A percentile compares a stretch with the other conserved stretches of the same genome.
phyloP scores from a whole-genome alignment of 1,284 basidiomycete species.

The Naganishia liquefaciens region DNA sequence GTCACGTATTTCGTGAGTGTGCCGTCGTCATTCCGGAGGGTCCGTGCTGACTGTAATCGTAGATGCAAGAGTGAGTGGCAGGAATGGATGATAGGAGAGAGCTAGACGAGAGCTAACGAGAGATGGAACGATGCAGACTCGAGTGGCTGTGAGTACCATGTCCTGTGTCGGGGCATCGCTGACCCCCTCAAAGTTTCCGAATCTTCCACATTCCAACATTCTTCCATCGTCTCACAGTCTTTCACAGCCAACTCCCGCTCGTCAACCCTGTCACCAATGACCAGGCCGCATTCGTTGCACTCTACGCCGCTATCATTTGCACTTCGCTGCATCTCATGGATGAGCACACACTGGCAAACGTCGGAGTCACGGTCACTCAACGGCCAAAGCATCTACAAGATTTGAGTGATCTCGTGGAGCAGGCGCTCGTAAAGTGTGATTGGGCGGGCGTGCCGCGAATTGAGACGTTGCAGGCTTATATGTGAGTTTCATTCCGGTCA shows the following conservation, averaged over 20 bases:
- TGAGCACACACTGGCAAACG: constrained; percentile 40
- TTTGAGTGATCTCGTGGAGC: constrained; percentile 29
- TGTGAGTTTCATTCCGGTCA: no score
- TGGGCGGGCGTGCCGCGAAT: constrained; percentile 40
- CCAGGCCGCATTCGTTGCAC: constrained; percentile 35
- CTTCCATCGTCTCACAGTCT: constrained; percentile 32
- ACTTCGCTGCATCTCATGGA: constrained; percentile 40
- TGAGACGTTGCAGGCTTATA: constrained; percentile 36
- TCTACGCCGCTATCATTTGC: constrained; percentile 37
- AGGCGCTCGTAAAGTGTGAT: constrained; percentile 37
- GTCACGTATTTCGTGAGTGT: constrained; percentile 21
- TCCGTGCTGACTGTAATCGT: not conserved
- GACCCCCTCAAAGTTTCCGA: constrained; percentile 23
- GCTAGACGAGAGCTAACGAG: no score
- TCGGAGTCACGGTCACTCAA: constrained; percentile 39
- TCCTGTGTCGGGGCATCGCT: not conserved
- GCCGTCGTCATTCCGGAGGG: not conserved
- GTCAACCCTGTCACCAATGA: constrained; percentile 34
- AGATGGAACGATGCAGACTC: not conserved
- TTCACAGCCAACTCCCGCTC: constrained; percentile 31
- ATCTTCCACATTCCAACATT: constrained; percentile 38
- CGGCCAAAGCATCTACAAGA: constrained; percentile 27
- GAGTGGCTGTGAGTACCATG: constrained; percentile 19
- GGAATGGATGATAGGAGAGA: no score
- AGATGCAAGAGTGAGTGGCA: constrained; percentile 22